Conservation (phyloP, 2,329 filamentous ascomycete genomes). For the Periconia digitata region DNA sequence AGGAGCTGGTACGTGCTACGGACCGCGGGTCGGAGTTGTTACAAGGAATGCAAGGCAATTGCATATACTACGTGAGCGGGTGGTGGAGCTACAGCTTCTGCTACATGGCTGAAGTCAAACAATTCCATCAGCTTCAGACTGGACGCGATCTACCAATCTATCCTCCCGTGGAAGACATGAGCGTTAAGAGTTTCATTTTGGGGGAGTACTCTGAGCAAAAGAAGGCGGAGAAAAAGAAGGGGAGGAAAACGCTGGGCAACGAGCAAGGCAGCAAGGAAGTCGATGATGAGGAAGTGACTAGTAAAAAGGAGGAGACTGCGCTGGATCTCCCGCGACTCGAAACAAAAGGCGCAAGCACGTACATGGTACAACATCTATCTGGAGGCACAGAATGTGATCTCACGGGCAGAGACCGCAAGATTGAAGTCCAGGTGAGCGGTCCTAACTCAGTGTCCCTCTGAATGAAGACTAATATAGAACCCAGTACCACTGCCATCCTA, state of each 20-base stretch:
- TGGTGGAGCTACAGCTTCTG: slow-evolving; percentile 99
- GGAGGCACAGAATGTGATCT: slow-evolving; percentile 84
- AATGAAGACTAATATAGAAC: slow-evolving; percentile 6
- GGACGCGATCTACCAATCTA: slow-evolving; percentile 66
- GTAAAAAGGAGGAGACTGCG: slow-evolving; percentile 24
- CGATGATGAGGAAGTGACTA: slow-evolving; percentile 34
- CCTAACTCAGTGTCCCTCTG: slow-evolving; percentile 5
- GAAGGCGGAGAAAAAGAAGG: slow-evolving; percentile 21
- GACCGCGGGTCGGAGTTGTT: slow-evolving; percentile 79
- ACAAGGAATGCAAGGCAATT: slow-evolving; percentile 73
- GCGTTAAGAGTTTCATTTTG: slow-evolving; percentile 74
- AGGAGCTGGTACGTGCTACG: slow-evolving; percentile 76
- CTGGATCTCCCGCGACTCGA: slow-evolving; percentile 65
- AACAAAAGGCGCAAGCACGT: slow-evolving; percentile 79
- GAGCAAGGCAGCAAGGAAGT: slow-evolving; percentile 34
- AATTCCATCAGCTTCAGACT: slow-evolving; percentile 82
- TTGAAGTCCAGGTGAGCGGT: slow-evolving; percentile 69
- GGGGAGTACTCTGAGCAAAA: slow-evolving; percentile 57
- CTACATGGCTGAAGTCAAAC: slow-evolving; percentile 82
- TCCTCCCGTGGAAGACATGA: slow-evolving; percentile 75
- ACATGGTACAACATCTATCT: slow-evolving; percentile 78
- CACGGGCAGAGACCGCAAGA: slow-evolving; percentile 76
- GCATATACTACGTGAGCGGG: slow-evolving; percentile 80
- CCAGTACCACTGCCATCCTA: slow-evolving; percentile 75
- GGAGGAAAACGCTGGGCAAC: slow-evolving; percentile 32